A percentile compares a stretch with the other conserved stretches of the same genome.
These are phyloP conservation scores for Pythium angustatum DNA, from an alignment of 352 stramenopile genomes.

Conservation along the genomic window DNA sequence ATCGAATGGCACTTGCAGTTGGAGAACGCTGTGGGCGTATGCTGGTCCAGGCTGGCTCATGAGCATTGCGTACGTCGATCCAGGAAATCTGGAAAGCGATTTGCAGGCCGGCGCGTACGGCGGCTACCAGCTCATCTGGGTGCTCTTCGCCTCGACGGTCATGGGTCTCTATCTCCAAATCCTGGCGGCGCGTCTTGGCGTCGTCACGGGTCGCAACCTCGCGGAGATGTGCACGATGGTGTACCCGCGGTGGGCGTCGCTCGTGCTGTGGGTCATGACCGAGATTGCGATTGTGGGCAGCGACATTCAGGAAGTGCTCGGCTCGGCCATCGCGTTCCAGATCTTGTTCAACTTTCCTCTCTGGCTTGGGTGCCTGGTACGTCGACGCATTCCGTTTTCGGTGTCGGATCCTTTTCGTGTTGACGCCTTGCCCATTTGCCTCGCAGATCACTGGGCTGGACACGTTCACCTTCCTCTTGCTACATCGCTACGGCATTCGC, in stretches of 20 bases:
- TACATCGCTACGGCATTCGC: constrained; percentile 92
- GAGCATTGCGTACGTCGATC: constrained; percentile 95
- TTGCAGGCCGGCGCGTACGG: constrained; percentile 92
- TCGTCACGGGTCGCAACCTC: constrained; percentile 91
- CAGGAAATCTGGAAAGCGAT: constrained; percentile 95
- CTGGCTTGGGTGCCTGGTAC: constrained; percentile 86
- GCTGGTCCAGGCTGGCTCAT: constrained; percentile 88
- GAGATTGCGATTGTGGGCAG: constrained; percentile 92
- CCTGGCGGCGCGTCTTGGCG: constrained; percentile 90
- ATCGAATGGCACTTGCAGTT: constrained; percentile 35
- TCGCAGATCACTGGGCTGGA: constrained; percentile 86
- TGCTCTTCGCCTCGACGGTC: constrained; percentile 88
- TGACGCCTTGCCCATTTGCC: neutral
- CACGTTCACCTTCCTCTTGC: constrained; percentile 94
- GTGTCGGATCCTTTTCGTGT: neutral
- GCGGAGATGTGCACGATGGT: constrained; percentile 83
- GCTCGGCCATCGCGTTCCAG: constrained; percentile 90
- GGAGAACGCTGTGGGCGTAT: constrained; percentile 80
- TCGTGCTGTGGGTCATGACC: constrained; percentile 91
- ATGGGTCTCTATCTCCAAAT: constrained; percentile 94
- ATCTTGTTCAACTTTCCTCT: constrained; percentile 90
- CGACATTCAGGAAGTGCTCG: constrained; percentile 92
- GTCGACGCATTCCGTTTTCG: neutral
- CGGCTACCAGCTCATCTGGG: constrained; percentile 91
- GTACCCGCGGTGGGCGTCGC: constrained; percentile 76